Evolutionary conservation across 2,329 filamentous ascomycete species (phyloP).

Genomic region (Aciculosporium take): DNA sequence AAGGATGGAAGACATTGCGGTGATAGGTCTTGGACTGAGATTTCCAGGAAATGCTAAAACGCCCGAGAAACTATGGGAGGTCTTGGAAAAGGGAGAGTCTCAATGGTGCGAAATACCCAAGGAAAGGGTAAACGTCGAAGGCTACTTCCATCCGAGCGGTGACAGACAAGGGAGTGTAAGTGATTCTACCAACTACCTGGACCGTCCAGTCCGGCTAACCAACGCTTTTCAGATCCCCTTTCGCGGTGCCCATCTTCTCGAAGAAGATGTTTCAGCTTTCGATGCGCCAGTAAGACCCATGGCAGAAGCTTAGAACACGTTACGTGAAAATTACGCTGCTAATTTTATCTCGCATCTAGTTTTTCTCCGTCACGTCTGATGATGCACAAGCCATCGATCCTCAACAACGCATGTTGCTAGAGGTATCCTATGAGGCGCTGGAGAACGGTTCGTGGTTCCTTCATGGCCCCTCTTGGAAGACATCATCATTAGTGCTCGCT

Average conservation of each 20-base stretch:
- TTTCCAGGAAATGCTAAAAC: constrained; percentile 35
- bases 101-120: constrained; percentile 35
- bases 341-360: constrained; percentile 18
- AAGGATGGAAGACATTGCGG: constrained; percentile 29
- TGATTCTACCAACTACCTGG: neutral
- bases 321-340: neutral
- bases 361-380: constrained; percentile 35
- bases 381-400: constrained; percentile 40
- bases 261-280: constrained; percentile 30
- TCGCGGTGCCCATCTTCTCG: constrained; percentile 35
- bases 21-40: constrained; percentile 36
- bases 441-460: constrained; percentile 27
- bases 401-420: constrained; percentile 36
- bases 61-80: constrained; percentile 33
- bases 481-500: neutral
- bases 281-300: constrained; percentile 29
- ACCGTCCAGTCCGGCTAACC: constrained; percentile 3
- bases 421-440: constrained; percentile 35
- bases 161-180: constrained; percentile 34
- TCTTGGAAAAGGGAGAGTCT: constrained; percentile 27
- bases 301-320: neutral
- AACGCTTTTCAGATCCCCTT: constrained; percentile 26
- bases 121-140: constrained; percentile 34
- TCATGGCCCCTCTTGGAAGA: neutral
- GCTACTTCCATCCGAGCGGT: constrained; percentile 39